Conservation (phyloP, 345 rosid genomes). For the Brassica carinata region DNA sequence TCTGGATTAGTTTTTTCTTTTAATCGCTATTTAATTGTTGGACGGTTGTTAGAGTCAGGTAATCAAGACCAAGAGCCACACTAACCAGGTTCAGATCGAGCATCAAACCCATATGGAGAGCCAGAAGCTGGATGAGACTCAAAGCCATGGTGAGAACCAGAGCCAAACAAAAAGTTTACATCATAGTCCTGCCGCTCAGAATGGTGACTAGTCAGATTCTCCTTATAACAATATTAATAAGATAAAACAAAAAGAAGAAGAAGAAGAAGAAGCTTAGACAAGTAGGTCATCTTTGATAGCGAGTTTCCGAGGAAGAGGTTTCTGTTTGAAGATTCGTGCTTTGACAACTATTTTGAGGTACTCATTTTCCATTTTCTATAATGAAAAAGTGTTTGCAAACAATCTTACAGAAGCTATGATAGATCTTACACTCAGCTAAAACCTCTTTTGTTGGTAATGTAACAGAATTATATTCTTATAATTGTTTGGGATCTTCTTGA, state of each 20-base stretch:
- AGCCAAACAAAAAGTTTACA: conserved; percentile 29
- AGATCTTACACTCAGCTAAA: not conserved
- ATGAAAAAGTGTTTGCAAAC: conserved; percentile 8
- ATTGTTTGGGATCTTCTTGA: not conserved
- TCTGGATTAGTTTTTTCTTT: not conserved
- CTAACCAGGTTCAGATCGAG: conserved; percentile 34
- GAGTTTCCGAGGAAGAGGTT: conserved; percentile 24
- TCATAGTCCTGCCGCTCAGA: conserved; percentile 26
- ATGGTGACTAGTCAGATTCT: conserved; percentile 46
- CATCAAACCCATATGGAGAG: conserved; percentile 38
- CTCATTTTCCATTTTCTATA: conserved; percentile 6
- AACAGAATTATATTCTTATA: not conserved
- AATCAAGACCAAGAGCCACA: conserved; percentile 46
- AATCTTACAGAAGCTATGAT: conserved; percentile 7
- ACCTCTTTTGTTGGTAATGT: not conserved
- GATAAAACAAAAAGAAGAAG: conserved; percentile 1
- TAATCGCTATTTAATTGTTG: conserved; percentile 27
- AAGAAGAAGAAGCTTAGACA: conserved; percentile 30
- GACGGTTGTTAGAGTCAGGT: conserved; percentile 52
- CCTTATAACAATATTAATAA: conserved; percentile 17
- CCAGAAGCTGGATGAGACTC: conserved; percentile 32
- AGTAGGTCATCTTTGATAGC: conserved; percentile 38
- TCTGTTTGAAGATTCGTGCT: conserved; percentile 18
- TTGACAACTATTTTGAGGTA: conserved; percentile 36
- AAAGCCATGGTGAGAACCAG: conserved; percentile 34